Evolutionary conservation across 805 yeast species (phyloP), one percentile per base, ranked within the genome.

Genomic region (Saturnispora ahearnii): DNA sequence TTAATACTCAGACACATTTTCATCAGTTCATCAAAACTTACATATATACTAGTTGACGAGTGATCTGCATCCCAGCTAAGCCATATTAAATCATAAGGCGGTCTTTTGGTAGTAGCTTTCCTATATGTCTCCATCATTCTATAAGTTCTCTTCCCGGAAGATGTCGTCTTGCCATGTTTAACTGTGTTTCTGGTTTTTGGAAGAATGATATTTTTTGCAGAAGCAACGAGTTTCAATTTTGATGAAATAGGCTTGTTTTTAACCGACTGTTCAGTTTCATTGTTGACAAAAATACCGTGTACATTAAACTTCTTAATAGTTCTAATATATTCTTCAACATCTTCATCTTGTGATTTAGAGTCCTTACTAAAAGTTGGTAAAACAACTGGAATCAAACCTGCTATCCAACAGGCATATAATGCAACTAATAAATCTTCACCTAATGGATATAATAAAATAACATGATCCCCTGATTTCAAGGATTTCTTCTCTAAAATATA

Each of bases 381-480:
- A 0, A 95, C 93, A 13, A 91, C 73, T 0, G 93, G 87, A 3
- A 86, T 74, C 4, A 88, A 51, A 8, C 96, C 96, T 48, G 89
- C 77, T 50, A 83, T 67, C 63, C 91, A 77, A 62, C 98, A 91
- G 0, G 99, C 97, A 64, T 82, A 80, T 1, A 89, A 72, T 2
- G 95, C 87, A 29, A 87, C 79, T 5, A 84, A 78, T 60, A 79
- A 91, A 53, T 93, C 98, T 51, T 90, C 96, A 1, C 89, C 80
- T 43, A 91, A 76, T 0, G 95, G 84, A 62, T 87, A 89, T 82
- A 89, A 82, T 58, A 93, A 68, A 3, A 89, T 73, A 3, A 88
- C 91, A 54, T 74, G 71, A 48, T 84, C 86, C 0, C 96, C 96
- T 2, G 85, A 73, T 48, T 68, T 73, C 42, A 87, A 62, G 3